A percentile compares a stretch with the other conserved stretches of the same genome.
Evolutionary conservation across 2,329 filamentous ascomycete species (phyloP).

Genomic region (Graphium sp.): DNA sequence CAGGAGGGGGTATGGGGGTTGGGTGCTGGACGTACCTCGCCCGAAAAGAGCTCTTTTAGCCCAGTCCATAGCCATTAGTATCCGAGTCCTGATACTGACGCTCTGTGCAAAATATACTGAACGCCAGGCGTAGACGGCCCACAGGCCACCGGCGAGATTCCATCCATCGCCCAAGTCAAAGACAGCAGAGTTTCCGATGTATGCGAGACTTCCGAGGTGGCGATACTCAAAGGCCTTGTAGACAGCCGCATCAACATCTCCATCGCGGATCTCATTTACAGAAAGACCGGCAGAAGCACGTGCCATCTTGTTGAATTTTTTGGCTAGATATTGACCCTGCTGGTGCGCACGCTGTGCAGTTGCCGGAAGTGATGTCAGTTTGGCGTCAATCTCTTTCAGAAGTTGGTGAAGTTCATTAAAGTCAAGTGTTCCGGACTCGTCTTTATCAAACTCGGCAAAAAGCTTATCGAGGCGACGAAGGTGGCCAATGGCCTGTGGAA

Average conservation of each 20-base stretch:
- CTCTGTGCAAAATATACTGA: conserved; percentile 96
- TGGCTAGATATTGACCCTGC: conserved; percentile 81
- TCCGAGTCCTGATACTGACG: conserved; percentile 77
- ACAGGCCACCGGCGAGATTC: conserved; percentile 64
- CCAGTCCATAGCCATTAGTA: conserved; percentile 95
- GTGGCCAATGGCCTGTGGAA: conserved; percentile 79
- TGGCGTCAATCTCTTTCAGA: conserved; percentile 80
- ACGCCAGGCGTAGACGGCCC: conserved; percentile 93
- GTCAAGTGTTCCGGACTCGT: conserved; percentile 83
- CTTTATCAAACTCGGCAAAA: conserved; percentile 82
- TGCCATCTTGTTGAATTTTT: conserved; percentile 87
- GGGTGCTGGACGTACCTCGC: too few relatives aligned
- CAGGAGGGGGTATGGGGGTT: too few relatives aligned
- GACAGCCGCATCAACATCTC: conserved; percentile 78
- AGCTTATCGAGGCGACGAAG: conserved; percentile 79
- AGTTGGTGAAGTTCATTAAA: conserved; percentile 84
- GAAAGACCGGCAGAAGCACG: conserved; percentile 57
- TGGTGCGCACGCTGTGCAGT: conserved; percentile 95
- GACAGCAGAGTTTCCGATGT: conserved; percentile 89
- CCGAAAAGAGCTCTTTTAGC: conserved; percentile 92
- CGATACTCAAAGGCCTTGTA: conserved; percentile 92
- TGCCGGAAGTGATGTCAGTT: conserved; percentile 84
- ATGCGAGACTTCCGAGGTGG: conserved; percentile 82
- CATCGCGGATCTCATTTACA: conserved; percentile 70
- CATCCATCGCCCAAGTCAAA: conserved; percentile 74